Evolutionary conservation across 2,329 filamentous ascomycete genomes (phyloP).

Genomic region (Proliferodiscus dingleyae): DNA sequence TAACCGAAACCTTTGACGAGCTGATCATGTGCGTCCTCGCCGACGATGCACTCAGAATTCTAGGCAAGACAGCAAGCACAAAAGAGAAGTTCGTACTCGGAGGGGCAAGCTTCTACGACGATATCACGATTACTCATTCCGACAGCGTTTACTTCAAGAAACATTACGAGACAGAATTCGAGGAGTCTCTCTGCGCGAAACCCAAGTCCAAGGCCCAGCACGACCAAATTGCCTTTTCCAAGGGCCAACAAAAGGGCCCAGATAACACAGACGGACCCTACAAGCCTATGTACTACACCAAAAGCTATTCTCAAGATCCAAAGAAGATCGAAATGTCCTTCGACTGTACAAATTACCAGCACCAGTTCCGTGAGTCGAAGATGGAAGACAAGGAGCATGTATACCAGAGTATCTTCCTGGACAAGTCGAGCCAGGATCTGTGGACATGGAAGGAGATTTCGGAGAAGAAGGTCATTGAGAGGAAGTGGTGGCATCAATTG

Average conservation of each 20-base stretch:
- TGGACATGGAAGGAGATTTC: constrained; percentile 59
- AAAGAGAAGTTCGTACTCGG: constrained; percentile 64
- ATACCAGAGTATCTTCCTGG: constrained; percentile 66
- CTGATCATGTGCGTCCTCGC: constrained; percentile 61
- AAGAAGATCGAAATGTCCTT: constrained; percentile 66
- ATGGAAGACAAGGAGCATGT: constrained; percentile 49
- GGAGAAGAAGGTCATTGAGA: constrained; percentile 53
- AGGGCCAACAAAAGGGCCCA: constrained; percentile 45
- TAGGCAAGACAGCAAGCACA: constrained; percentile 52
- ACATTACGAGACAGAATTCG: constrained; percentile 62
- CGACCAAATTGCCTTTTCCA: constrained; percentile 38
- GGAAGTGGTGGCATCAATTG: constrained; percentile 65
- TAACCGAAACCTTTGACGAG: constrained; percentile 56
- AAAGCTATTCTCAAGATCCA: constrained; percentile 51
- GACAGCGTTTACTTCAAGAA: constrained; percentile 61
- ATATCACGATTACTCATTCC: constrained; percentile 65
- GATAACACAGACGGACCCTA: constrained; percentile 48
- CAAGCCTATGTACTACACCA: constrained; percentile 62
- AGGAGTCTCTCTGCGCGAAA: constrained; percentile 45
- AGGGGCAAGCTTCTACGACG: constrained; percentile 65
- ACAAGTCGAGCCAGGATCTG: constrained; percentile 49
- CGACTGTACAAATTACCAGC: constrained; percentile 71
- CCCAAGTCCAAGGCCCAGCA: constrained; percentile 38
- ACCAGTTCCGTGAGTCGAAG: constrained; percentile 52
- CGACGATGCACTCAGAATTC: constrained; percentile 58